Evolutionary conservation across 352 stramenopile genomes (phyloP), one percentile per base, ranked within the genome.

Genomic region (Globisporangium radiosum): DNA sequence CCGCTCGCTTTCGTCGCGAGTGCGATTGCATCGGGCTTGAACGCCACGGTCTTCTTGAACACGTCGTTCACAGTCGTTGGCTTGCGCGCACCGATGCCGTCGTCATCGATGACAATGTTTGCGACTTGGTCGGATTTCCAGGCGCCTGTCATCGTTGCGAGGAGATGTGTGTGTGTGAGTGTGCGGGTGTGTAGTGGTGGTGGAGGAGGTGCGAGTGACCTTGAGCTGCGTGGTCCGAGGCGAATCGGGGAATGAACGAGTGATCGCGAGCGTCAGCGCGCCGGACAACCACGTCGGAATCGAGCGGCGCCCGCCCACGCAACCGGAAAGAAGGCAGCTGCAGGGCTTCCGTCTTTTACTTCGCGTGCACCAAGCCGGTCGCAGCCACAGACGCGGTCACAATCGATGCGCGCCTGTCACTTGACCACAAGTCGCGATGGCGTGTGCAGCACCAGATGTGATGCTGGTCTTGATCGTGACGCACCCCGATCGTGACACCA

Each of bases 31-130:
- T 69, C 65, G 0, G 64, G 60, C 36, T 69, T 55, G 6, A 58
- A 59, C 42, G 57, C 36, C 13, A 80, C 71, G 5, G 71, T 71
- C 19, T 58, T 53, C 61, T 76, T 68, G 62, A 85, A 81, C 19
- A 72, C 64, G 3, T 64, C 58, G 45, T 69, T 47, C 47, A 83
- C 67, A 0, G 76, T 85, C 40, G 53, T 59, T 5, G 76, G 71
- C 19, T 66, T 38, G 17, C 70, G 71, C 45, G 72, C 54, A 48
- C 49, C 59, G 51, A 81, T 64, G 56, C 66, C 52, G 3, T 59
- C 72, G 56, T 42, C 37, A 8, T 62, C 47, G 6, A 62, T 17
- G 19, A 36, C 48, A 36, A 62, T 62, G 9, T 48, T 19, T 9
- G 48, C 56, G 15, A 62, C 14, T 40, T 62, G 47, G 15, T 62